Base-by-base conservation (phyloP, 805 yeast species). In the Yamadazyma takamatsuzukensis region DNA sequence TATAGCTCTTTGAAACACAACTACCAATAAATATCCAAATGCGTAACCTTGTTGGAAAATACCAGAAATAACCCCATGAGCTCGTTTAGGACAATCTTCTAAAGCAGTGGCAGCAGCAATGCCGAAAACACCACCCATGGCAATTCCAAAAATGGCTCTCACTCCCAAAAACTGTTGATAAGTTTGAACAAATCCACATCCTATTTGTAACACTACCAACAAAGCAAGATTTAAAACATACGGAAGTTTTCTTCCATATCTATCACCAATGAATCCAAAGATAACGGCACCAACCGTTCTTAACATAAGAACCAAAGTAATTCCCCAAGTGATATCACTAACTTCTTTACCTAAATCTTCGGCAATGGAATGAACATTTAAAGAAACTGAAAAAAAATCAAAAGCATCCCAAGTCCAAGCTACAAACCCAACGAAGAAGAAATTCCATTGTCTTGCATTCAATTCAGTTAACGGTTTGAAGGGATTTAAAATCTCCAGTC, bases 21-120 rank as follows among this genome's bases (percentile, higher is more conserved):
- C 83, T 5, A 78, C 85, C 38, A 80, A 50, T 16, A 80, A 57
- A 45, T 78, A 80, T 15, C 88, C 88, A 29, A 80, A 69, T 1
- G 83, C 80, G 45, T 80, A 86, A 40, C 95, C 95, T 53, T 84
- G 83, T 57, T 85, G 95, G 51, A 86, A 74, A 25, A 83, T 54
- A 29, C 85, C 86, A 21, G 80, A 72, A 29, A 80, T 56, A 36
- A 78, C 64, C 28, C 84, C 81, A 56, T 75, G 63, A 21, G 81
- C 74, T 21, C 55, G 64, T 17, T 52, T 47, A 9, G 80, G 79
- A 44, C 74, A 63, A 51, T 72, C 78, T 41, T 74, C 79, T 24
- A 75, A 45, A 12, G 78, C 70, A 13, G 74, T 69, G 16, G 76
- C 72, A 15, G 76, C 64, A 21, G 77, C 74, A 36, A 70, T 68